Evolutionary conservation across 176 grass and related monocot species (phyloP).

Genomic region (Oryza nivara): DNA sequence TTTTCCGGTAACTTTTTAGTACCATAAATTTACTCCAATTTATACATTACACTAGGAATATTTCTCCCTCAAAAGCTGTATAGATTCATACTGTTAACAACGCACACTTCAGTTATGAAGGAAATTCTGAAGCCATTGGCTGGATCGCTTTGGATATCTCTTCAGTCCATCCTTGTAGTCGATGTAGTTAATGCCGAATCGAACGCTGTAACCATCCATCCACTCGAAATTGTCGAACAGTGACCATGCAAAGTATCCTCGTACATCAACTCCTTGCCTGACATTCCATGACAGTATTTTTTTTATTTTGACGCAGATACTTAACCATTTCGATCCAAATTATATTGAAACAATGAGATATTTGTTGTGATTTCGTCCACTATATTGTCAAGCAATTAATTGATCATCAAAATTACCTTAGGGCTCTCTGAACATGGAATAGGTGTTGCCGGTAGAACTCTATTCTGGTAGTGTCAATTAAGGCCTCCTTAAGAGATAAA

Average conservation of each 20-base stretch:
- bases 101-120: conserved; percentile 46
- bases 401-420: conserved; percentile 45
- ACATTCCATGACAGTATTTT: conserved; percentile 18
- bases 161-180: conserved; percentile 74
- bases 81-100: not conserved
- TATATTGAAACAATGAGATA: too few species aligned
- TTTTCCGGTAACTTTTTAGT: not conserved
- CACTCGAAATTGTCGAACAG: conserved; percentile 92
- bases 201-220: conserved; percentile 79
- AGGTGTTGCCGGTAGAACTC: conserved; percentile 69
- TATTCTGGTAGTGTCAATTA: conserved; percentile 69
- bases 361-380: too few species aligned
- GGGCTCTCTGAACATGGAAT: conserved; percentile 56
- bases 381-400: not conserved
- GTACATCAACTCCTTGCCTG: conserved; percentile 68
- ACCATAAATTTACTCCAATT: not conserved
- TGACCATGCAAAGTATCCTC: conserved; percentile 87
- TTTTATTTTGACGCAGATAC: not conserved
- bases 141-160: conserved; percentile 79
- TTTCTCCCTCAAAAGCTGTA: conserved; percentile 17
- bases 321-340: not conserved
- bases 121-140: conserved; percentile 68
- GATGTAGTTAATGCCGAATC: conserved; percentile 75
- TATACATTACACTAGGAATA: not conserved
- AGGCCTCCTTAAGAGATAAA: conserved; percentile 58